Conservation (phyloP, 108 stramenopile genomes). For the Conticribra weissflogii region DNA sequence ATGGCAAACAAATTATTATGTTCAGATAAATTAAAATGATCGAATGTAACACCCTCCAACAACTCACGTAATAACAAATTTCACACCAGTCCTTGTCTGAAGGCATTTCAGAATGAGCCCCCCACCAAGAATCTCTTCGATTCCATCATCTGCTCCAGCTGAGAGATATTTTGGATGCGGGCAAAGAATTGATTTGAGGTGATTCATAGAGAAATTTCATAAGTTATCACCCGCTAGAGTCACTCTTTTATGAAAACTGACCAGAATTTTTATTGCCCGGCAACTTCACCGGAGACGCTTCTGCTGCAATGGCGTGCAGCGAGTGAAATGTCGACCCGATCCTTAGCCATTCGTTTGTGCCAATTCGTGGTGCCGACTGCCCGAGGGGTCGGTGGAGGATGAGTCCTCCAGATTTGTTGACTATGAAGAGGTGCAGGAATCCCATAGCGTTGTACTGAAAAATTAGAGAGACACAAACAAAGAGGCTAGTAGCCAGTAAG, state of each 20-base stretch:
- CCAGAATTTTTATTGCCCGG: slow-evolving; percentile 69
- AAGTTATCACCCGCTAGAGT: too few relatives aligned
- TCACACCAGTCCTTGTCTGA: slow-evolving; percentile 86
- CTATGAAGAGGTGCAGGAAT: slow-evolving; percentile 86
- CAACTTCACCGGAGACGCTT: slow-evolving; percentile 72
- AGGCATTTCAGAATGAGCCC: slow-evolving; percentile 74
- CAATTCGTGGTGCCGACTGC: slow-evolving; percentile 71
- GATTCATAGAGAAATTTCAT: too few relatives aligned
- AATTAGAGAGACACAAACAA: too few relatives aligned
- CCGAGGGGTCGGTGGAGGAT: slow-evolving; percentile 84
- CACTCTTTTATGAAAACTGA: slow-evolving; percentile 30
- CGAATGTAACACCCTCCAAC: not conserved
- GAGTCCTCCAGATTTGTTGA: slow-evolving; percentile 87
- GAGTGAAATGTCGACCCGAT: slow-evolving; percentile 90
- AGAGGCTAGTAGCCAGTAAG: too few relatives aligned
- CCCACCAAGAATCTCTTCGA: slow-evolving; percentile 79
- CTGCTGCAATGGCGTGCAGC: slow-evolving; percentile 85
- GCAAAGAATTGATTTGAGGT: too few relatives aligned
- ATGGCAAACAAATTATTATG: too few relatives aligned
- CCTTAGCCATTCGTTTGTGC: slow-evolving; percentile 89
- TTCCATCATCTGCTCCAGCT: slow-evolving; percentile 82
- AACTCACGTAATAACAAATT: slow-evolving; percentile 89
- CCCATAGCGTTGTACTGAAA: slow-evolving; percentile 58
- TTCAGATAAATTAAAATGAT: too few relatives aligned
- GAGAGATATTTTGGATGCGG: not conserved